Evolutionary conservation across 768 basidiomycete species (phyloP).

Genomic region (Melanogaster broomeanus): DNA sequence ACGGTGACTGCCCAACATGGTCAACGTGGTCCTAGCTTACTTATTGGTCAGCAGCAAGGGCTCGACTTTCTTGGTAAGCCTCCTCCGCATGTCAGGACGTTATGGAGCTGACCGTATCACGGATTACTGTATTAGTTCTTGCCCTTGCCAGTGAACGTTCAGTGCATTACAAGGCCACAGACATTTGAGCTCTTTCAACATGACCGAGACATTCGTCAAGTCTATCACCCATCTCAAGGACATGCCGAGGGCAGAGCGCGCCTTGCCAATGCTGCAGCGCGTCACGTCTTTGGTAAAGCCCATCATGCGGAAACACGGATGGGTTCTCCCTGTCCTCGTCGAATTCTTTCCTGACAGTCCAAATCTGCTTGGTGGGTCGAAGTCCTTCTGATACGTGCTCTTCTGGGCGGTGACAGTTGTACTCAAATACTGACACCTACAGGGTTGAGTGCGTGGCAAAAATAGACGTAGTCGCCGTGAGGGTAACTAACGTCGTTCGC

Average conservation of each 20-base stretch:
- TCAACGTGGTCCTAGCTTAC: no score
- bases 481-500: conserved; percentile 2
- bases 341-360: conserved; percentile 85
- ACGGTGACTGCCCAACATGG: no score
- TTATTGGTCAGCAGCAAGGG: no score
- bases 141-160: background rate
- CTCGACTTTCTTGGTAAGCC: background rate
- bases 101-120: background rate
- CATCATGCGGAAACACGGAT: conserved; percentile 85
- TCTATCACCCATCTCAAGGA: conserved; percentile 73
- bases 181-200: conserved; percentile 19
- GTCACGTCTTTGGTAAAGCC: conserved; percentile 86
- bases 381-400: background rate
- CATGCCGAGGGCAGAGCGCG: conserved; percentile 64
- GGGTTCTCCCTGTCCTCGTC: conserved; percentile 78
- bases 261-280: conserved; percentile 65
- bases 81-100: no score
- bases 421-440: conserved; percentile 7
- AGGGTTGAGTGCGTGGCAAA: conserved; percentile 41
- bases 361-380: conserved; percentile 67
- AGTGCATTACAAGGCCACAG: background rate
- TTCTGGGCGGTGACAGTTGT: background rate
- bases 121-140: background rate
- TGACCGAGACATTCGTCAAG: conserved; percentile 61
- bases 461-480: conserved; percentile 1